Percentiles rank a stretch among this genome's conserved stretches.
These are phyloP conservation scores for Leccinum olivaceopallidum DNA, from an alignment of 768 basidiomycete species.

Conservation along the genomic window DNA sequence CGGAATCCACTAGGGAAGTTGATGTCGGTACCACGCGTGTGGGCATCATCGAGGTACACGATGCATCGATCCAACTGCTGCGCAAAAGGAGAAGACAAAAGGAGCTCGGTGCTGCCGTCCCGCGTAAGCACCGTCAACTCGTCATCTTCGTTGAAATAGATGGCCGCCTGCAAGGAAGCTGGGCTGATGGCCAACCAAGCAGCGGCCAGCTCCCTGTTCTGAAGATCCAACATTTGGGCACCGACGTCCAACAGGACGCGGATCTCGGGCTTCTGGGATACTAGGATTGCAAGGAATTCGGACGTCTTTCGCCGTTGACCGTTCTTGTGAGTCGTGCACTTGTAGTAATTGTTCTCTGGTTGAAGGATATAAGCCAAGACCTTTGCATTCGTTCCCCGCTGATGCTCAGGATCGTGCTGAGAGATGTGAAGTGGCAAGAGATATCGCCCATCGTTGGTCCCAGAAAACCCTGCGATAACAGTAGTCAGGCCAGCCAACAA, in stretches of 20 bases:
- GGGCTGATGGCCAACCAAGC: conserved; percentile 39
- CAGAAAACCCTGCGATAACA: conserved; percentile 35
- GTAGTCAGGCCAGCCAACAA: too few species aligned
- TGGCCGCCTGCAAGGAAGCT: conserved; percentile 23
- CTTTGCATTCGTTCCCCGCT: conserved; percentile 47
- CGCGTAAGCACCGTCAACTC: conserved; percentile 34
- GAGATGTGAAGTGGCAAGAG: conserved; percentile 37
- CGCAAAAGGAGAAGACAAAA: conserved; percentile 34
- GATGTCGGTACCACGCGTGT: conserved; percentile 41
- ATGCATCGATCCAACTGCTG: conserved; percentile 37
- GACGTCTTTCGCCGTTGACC: conserved; percentile 17
- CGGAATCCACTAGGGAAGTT: conserved; percentile 35
- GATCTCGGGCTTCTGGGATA: conserved; percentile 37
- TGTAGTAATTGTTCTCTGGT: conserved; percentile 22
- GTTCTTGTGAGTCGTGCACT: conserved; percentile 5
- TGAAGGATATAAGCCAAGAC: conserved; percentile 33
- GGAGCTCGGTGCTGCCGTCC: conserved; percentile 30
- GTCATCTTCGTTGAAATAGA: conserved; percentile 36
- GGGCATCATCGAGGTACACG: conserved; percentile 41
- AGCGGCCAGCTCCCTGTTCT: conserved; percentile 41
- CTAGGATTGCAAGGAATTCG: conserved; percentile 32
- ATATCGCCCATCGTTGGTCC: conserved; percentile 43
- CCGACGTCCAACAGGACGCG: conserved; percentile 56
- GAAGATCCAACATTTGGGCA: conserved; percentile 54
- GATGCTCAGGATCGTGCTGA: conserved; percentile 30